phyloP scores from a whole-genome alignment of 1,139 yeast species.

The Suhomyces coccinellae region DNA sequence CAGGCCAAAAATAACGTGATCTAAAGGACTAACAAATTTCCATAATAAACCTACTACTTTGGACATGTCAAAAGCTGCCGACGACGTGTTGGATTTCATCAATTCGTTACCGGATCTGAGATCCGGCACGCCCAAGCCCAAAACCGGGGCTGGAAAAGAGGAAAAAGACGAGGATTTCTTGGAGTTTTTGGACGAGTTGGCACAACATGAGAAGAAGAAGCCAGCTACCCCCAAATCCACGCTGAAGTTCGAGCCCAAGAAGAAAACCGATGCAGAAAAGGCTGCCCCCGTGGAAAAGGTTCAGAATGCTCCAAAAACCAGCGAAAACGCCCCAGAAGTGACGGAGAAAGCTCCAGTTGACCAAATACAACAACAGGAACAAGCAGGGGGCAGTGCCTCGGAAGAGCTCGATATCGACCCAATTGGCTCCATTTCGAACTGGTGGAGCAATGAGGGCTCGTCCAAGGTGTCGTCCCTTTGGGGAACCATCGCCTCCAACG shows the following conservation, averaged over 20 bases:
- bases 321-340: not conserved
- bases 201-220: slow-evolving; percentile 44
- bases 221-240: slow-evolving; percentile 20
- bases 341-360: not conserved
- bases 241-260: slow-evolving; percentile 29
- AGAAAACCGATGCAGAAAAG: slow-evolving; percentile 16
- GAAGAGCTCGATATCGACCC: slow-evolving; percentile 54
- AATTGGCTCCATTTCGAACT: slow-evolving; percentile 64
- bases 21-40: not conserved
- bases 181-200: slow-evolving; percentile 85
- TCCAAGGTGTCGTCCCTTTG: slow-evolving; percentile 69
- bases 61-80: slow-evolving; percentile 34
- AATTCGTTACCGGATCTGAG: slow-evolving; percentile 80
- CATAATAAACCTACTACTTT: not conserved
- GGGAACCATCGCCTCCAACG: slow-evolving; percentile 55
- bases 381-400: slow-evolving; percentile 10
- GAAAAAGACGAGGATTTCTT: slow-evolving; percentile 72
- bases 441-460: slow-evolving; percentile 84
- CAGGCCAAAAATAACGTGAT: not conserved
- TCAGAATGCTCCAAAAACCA: slow-evolving; percentile 12
- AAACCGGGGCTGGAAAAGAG: slow-evolving; percentile 18
- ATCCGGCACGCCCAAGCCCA: slow-evolving; percentile 36
- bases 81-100: slow-evolving; percentile 86
- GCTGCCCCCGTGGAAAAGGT: slow-evolving; percentile 9
- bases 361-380: not conserved